Percentiles rank a stretch among this genome's conserved stretches.
Evolutionary conservation across 768 basidiomycete species (phyloP).

Genomic region (Auricularia sp.): DNA sequence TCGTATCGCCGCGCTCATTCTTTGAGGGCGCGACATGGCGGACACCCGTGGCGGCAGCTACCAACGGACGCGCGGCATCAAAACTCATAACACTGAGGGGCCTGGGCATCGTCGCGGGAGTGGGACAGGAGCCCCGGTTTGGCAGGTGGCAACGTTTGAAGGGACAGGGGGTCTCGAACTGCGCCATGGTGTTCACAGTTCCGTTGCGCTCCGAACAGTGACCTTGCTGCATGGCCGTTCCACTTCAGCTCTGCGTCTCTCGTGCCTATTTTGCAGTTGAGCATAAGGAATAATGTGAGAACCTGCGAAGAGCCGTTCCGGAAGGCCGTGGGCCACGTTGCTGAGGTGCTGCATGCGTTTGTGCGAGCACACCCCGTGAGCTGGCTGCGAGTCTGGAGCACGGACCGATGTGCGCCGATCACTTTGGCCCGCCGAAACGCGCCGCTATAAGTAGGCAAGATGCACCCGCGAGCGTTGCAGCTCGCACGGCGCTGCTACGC

Average conservation of each 20-base stretch:
- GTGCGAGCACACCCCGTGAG: neutral
- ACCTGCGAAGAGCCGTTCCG: no score
- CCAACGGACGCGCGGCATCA: neutral
- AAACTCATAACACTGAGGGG: conserved; percentile 1
- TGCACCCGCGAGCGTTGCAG: neutral
- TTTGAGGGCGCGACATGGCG: conserved; percentile 36
- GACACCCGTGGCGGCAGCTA: conserved; percentile 11
- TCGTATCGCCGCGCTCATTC: conserved; percentile 44
- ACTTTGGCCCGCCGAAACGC: neutral
- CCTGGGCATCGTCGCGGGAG: conserved; percentile 52
- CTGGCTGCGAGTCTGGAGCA: neutral
- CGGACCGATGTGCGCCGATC: neutral
- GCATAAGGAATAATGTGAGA: neutral
- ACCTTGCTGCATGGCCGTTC: neutral
- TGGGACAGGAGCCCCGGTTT: conserved; percentile 81
- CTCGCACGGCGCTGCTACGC: neutral
- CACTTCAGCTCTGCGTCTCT: neutral
- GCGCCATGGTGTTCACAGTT: conserved; percentile 54
- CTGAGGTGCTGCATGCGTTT: no score
- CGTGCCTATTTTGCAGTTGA: neutral
- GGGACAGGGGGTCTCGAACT: conserved; percentile 61
- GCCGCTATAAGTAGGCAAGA: neutral
- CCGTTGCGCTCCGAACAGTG: conserved; percentile 7
- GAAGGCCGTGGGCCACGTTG: no score
- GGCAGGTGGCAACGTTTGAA: conserved; percentile 82